Evolutionary conservation across 169 alveolate genomes (phyloP).

Genomic region (Plasmodium coatneyi): DNA sequence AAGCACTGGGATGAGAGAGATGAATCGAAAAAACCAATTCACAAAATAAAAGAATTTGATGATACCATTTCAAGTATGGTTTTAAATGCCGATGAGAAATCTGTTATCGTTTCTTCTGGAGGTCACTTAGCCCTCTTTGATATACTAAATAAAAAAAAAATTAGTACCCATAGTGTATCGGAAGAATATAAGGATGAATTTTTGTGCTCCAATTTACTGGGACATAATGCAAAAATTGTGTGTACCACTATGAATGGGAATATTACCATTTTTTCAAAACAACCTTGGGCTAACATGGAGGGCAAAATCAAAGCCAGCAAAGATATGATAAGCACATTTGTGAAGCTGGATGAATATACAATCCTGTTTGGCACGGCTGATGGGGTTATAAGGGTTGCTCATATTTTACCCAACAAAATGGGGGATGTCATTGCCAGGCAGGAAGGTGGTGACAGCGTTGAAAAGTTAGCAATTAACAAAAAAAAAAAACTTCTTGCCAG

Average conservation of each 20-base stretch:
- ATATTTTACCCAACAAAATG: conserved; percentile 28
- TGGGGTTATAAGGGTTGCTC: conserved; percentile 40
- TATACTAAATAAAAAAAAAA: conserved; percentile 48
- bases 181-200: conserved; percentile 61
- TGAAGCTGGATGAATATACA: conserved; percentile 41
- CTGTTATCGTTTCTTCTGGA: conserved; percentile 29
- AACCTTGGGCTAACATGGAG: conserved; percentile 52
- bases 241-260: conserved; percentile 54
- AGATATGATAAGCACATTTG: conserved; percentile 52
- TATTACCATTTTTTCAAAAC: conserved; percentile 35
- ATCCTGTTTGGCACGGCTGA: conserved; percentile 60
- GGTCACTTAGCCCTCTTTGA: conserved; percentile 50
- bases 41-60: conserved; percentile 49
- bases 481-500: conserved; percentile 46
- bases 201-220: conserved; percentile 13
- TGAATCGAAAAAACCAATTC: conserved; percentile 53
- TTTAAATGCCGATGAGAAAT: conserved; percentile 28
- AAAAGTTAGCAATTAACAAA: conserved; percentile 51
- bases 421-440: conserved; percentile 40
- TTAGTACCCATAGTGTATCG: conserved; percentile 30
- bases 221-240: conserved; percentile 39
- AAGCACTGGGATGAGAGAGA: conserved; percentile 67
- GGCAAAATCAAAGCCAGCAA: conserved; percentile 51
- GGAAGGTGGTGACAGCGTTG: conserved; percentile 13
- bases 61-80: conserved; percentile 55